These are phyloP conservation scores for Pseudozyma hubeiensis DNA, from an alignment of 1,284 basidiomycete species.

Conservation along the genomic window DNA sequence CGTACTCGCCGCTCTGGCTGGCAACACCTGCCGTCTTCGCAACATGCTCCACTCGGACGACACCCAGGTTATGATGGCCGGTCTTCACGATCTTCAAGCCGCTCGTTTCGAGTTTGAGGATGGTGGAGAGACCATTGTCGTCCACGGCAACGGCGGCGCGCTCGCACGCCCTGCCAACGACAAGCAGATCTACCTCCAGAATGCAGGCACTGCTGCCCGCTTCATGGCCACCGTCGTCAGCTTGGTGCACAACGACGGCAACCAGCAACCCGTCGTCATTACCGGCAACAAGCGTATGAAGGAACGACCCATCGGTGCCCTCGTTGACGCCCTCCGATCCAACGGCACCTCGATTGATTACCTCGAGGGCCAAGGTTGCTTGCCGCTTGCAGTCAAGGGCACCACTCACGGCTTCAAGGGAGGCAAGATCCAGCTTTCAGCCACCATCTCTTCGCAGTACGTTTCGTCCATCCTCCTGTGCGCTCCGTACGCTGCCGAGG, in stretches of 20 bases:
- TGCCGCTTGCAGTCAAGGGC: constrained; percentile 82
- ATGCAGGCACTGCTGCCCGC: constrained; percentile 96
- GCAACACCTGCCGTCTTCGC: constrained; percentile 86
- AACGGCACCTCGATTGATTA: constrained; percentile 86
- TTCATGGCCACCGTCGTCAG: constrained; percentile 97
- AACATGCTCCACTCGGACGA: constrained; percentile 97
- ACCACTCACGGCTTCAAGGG: constrained; percentile 80
- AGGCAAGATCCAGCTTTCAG: constrained; percentile 85
- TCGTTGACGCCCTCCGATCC: constrained; percentile 88
- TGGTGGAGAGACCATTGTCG: constrained; percentile 89
- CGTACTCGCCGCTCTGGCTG: constrained; percentile 89
- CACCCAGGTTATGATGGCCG: constrained; percentile 98
- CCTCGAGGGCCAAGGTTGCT: constrained; percentile 82
- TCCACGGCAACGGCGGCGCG: constrained; percentile 84
- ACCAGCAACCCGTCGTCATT: constrained; percentile 72
- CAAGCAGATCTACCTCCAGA: constrained; percentile 93
- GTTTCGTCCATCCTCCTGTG: constrained; percentile 96
- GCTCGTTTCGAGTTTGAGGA: constrained; percentile 93
- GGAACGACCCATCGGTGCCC: constrained; percentile 89
- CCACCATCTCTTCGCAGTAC: constrained; percentile 96
- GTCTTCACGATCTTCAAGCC: constrained; percentile 80
- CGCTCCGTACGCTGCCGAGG: constrained; percentile 87
- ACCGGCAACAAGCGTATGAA: constrained; percentile 99
- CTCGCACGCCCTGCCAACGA: constrained; percentile 72
- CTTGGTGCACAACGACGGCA: constrained; percentile 70